Conservation (phyloP, 495 filamentous ascomycete species). For the Penicillium verhagenii region DNA sequence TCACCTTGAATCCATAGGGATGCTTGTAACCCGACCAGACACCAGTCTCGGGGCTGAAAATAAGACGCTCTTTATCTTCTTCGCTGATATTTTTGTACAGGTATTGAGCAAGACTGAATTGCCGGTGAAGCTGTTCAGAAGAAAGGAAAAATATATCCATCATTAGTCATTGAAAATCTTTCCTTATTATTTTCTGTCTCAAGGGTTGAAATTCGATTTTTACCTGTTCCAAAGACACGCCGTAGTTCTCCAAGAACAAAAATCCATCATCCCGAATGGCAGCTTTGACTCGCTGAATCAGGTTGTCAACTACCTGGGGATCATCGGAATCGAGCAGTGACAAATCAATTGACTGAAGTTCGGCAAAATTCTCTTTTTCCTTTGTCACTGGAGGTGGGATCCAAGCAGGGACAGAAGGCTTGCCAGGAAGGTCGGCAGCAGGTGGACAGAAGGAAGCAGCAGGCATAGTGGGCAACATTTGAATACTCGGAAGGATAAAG, state of each 20-base stretch:
- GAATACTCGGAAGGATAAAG: background rate
- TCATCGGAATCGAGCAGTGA: conserved; percentile 35
- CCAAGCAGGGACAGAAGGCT: conserved; percentile 45
- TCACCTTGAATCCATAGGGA: conserved; percentile 42
- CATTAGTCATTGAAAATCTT: background rate
- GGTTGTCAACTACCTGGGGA: conserved; percentile 34
- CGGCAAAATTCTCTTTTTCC: conserved; percentile 37
- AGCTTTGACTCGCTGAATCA: conserved; percentile 37
- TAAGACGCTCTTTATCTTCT: conserved; percentile 42
- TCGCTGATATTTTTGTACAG: conserved; percentile 45
- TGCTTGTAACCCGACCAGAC: conserved; percentile 43
- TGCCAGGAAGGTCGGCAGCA: conserved; percentile 30
- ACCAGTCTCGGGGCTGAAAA: conserved; percentile 39
- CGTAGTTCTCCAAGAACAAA: conserved; percentile 47
- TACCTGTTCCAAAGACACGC: conserved; percentile 46
- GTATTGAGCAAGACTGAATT: conserved; percentile 46
- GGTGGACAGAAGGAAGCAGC: conserved; percentile 43
- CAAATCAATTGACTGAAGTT: conserved; percentile 42
- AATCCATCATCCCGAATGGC: conserved; percentile 48
- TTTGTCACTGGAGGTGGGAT: conserved; percentile 37
- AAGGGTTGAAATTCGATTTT: conserved; percentile 1
- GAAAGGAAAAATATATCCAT: no score
- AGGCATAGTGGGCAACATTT: conserved; percentile 24
- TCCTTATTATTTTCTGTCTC: background rate
- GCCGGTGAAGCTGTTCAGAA: conserved; percentile 37